Conservation (phyloP, 441 rosid genomes). For the Syzygium malaccense region DNA sequence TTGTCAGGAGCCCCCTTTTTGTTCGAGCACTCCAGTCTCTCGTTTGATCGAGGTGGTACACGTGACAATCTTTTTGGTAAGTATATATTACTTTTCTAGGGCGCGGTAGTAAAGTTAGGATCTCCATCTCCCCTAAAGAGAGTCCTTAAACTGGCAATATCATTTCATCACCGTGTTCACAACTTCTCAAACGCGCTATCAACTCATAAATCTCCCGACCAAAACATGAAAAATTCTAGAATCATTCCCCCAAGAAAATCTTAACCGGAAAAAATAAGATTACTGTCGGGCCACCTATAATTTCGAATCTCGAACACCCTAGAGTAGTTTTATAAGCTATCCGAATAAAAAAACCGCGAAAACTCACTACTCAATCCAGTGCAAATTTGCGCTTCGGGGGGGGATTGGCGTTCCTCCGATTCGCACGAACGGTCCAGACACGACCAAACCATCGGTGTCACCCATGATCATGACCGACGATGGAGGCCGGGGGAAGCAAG, state of each 20-base stretch:
- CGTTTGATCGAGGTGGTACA: not conserved
- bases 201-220: rapidly evolving
- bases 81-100: not conserved
- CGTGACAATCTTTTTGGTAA: rapidly evolving
- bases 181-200: too few species aligned
- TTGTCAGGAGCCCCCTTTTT: too few species aligned
- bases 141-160: not conserved
- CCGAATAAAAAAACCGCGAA: rapidly evolving
- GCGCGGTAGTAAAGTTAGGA: not conserved
- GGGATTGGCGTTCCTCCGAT: not conserved
- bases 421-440: not conserved
- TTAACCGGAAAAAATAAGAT: not conserved
- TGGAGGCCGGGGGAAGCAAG: not conserved
- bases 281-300: not conserved
- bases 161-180: too few species aligned
- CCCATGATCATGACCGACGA: not conserved
- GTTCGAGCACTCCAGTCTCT: too few species aligned
- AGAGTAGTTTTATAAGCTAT: not conserved
- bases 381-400: not conserved
- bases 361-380: not conserved
- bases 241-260: rapidly evolving
- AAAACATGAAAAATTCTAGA: not conserved
- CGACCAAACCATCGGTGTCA: not conserved
- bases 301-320: not conserved
- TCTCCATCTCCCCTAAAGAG: not conserved